These are phyloP conservation scores for Trichosporon ovoides DNA, from an alignment of 1,284 basidiomycete genomes.

Conservation along the genomic window DNA sequence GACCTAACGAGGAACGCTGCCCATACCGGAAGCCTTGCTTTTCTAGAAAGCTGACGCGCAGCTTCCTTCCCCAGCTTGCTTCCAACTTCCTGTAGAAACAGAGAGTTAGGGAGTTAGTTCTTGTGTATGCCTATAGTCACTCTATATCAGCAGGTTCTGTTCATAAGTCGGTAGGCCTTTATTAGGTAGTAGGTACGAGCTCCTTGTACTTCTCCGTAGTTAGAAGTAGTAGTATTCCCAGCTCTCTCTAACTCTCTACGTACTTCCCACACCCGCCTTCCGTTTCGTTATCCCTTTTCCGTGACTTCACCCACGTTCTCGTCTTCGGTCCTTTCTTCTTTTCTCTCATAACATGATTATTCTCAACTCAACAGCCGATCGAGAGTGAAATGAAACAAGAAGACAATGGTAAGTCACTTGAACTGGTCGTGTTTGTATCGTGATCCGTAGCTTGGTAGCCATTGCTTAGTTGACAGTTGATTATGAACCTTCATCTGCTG, in stretches of 20 bases:
- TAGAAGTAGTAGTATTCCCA: not conserved
- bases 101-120: constrained; percentile 1
- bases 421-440: not conserved
- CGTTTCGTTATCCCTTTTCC: constrained; percentile 3
- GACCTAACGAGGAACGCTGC: not conserved
- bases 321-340: not conserved
- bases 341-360: not conserved
- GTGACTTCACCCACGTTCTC: constrained; percentile 6
- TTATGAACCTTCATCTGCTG: not conserved
- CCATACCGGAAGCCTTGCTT: too few species aligned
- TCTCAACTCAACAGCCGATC: not conserved
- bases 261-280: not conserved
- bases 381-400: constrained; percentile 3
- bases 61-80: constrained; percentile 7
- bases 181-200: not conserved
- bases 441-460: not conserved
- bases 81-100: constrained; percentile 4
- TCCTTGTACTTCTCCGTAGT: not conserved
- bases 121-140: constrained; percentile 1
- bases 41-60: not conserved
- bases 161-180: not conserved
- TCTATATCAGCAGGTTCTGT: not conserved
- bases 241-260: not conserved
- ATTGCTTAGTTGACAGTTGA: not conserved
- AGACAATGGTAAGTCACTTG: not conserved